phyloP scores from a whole-genome alignment of 2,329 filamentous ascomycete species.

The Paramyrothecium sp. region DNA sequence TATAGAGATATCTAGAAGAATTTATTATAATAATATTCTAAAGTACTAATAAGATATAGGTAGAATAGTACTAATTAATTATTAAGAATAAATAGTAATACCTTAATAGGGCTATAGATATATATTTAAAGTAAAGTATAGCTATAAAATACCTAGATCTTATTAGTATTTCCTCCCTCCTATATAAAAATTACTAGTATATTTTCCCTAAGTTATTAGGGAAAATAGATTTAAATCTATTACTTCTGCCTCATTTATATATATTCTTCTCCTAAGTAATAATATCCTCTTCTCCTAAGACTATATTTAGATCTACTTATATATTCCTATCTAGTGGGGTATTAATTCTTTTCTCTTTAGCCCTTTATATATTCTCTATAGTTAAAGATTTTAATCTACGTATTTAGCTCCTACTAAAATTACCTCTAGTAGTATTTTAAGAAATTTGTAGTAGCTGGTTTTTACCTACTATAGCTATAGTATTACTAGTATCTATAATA shows the following conservation, averaged over 20 bases:
- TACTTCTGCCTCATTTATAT: not conserved
- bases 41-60: not conserved
- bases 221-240: not conserved
- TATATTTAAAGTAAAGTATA: not conserved
- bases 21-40: conserved; percentile 1
- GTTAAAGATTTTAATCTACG: no score
- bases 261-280: not conserved
- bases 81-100: not conserved
- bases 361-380: not conserved
- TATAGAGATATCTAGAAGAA: not conserved
- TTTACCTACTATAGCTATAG: not conserved
- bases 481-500: not conserved
- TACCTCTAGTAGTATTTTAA: not conserved
- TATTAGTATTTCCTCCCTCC: not conserved
- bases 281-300: not conserved
- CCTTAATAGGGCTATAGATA: not conserved
- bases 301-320: not conserved
- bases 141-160: not conserved
- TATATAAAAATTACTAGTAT: not conserved
- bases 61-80: not conserved
- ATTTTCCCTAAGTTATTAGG: not conserved
- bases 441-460: not conserved
- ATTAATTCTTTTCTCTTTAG: not conserved
- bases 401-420: not conserved
- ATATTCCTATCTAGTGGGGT: not conserved